Base-by-base conservation (phyloP, 2,329 filamentous ascomycete species). In the Lasiodiplodia hormozganensis region DNA sequence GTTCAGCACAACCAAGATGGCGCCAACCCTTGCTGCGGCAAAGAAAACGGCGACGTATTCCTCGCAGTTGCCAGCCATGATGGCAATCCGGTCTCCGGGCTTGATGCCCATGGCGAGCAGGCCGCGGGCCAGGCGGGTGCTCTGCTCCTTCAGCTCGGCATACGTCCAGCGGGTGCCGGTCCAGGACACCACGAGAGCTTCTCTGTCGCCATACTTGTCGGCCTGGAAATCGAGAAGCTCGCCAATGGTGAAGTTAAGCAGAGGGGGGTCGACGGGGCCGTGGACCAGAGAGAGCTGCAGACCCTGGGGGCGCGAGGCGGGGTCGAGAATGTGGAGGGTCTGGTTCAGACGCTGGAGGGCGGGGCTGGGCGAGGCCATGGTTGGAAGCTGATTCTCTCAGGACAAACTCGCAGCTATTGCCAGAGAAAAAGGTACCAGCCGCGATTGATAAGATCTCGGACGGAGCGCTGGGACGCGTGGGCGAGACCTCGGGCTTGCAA, bases 151-250 rank as follows among this genome's bases (percentile, higher is more conserved):
- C 65, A 83, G 71, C 36, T 76, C 74, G 62, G 78, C 73, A 12
- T 91, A 90, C 62, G 87, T 88, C 91, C 91, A 94, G 73, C 92
- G 84, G 4, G 90, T 87, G 1, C 88, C 89, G 0, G 91, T 93
- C 91, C 91, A 94, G 0, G 91, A 90, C 62, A 92, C 90, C 28
- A 94, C 85, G 52, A 94, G 79, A 70, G 66, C 87, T 84, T 62
- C 86, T 83, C 28, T 21, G 56, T 60, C 34, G 57, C 88, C 87
- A 77, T 91, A 88, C 58, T 88, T 85, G 62, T 88, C 84, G 54
- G 87, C 89, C 79, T 94, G 92, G 16, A 92, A 84, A 69, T 91
- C 89, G 49, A 94, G 84, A 0, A 94, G 84, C 75, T 92, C 89
- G 6, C 90, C 89, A 8, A 94, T 84, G 0, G 90, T 93, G 62